A percentile compares a stretch with the other conserved stretches of the same genome.
Conservation (phyloP, 306 rosid species). For the Comarum palustre region DNA sequence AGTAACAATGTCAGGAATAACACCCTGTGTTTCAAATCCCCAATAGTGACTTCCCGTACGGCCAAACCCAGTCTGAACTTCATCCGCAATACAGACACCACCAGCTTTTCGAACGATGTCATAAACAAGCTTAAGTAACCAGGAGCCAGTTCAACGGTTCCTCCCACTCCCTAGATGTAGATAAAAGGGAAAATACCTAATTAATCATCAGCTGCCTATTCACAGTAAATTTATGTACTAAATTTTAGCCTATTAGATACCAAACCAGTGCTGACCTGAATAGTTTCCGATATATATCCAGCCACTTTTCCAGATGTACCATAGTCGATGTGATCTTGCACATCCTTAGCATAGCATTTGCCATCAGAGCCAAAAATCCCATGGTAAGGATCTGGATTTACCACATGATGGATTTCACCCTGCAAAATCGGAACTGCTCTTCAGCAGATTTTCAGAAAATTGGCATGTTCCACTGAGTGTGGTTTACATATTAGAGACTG, state of each 20-base stretch:
- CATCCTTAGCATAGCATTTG: constrained; percentile 58
- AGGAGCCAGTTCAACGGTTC: constrained; percentile 80
- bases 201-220: background rate
- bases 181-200: background rate
- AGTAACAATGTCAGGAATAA: constrained; percentile 88
- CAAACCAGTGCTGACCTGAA: constrained; percentile 49
- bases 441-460: constrained; percentile 20
- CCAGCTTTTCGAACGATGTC: constrained; percentile 82
- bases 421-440: constrained; percentile 31
- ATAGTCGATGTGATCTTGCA: constrained; percentile 76
- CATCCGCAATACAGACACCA: constrained; percentile 96
- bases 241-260: constrained; percentile 6
- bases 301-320: constrained; percentile 82
- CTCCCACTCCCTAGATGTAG: constrained; percentile 75
- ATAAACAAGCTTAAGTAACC: constrained; percentile 78
- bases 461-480: background rate
- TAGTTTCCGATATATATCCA: constrained; percentile 86
- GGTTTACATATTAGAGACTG: background rate
- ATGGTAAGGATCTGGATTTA: constrained; percentile 84
- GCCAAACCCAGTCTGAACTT: constrained; percentile 94
- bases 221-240: background rate
- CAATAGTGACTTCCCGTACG: constrained; percentile 91
- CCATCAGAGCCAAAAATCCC: constrained; percentile 78
- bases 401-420: constrained; percentile 84
- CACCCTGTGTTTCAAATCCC: constrained; percentile 92